Conservation (phyloP, 371 early-diverging fungal species). For the Mucor velutinosus region DNA sequence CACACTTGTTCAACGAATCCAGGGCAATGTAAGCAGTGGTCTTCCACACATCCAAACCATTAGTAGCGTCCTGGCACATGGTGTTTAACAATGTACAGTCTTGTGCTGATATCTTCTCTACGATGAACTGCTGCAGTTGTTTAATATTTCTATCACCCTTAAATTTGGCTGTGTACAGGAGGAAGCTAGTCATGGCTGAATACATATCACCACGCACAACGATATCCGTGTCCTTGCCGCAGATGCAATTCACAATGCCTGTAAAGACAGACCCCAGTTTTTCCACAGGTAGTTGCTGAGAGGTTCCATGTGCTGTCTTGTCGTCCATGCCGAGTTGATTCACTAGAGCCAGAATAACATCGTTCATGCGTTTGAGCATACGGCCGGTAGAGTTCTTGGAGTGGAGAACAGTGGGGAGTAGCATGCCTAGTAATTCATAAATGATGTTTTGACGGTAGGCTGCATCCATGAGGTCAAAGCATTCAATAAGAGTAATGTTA, state of each 20-base stretch:
- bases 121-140: slow-evolving; percentile 29
- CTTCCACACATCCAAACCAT: slow-evolving; percentile 81
- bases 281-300: slow-evolving; percentile 59
- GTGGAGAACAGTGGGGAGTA: slow-evolving; percentile 60
- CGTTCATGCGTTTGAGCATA: slow-evolving; percentile 63
- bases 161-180: slow-evolving; percentile 43
- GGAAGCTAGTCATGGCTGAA: slow-evolving; percentile 70
- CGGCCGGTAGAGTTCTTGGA: slow-evolving; percentile 32
- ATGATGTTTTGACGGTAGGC: slow-evolving; percentile 64
- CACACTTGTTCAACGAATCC: slow-evolving; percentile 67
- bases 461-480: slow-evolving; percentile 63
- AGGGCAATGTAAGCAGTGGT: slow-evolving; percentile 83
- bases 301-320: slow-evolving; percentile 9
- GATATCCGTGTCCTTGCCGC: slow-evolving; percentile 60
- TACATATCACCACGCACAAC: slow-evolving; percentile 84
- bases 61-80: slow-evolving; percentile 80
- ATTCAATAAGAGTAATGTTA: slow-evolving; percentile 67
- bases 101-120: slow-evolving; percentile 42
- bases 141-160: slow-evolving; percentile 18
- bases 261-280: slow-evolving; percentile 58
- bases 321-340: slow-evolving; percentile 9
- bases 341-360: slow-evolving; percentile 60
- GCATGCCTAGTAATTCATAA: slow-evolving; percentile 60
- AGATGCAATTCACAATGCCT: slow-evolving; percentile 69
- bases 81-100: slow-evolving; percentile 73